These are phyloP conservation scores for Chalciporus sp. DNA, from an alignment of 1,284 basidiomycete species.

Conservation along the genomic window DNA sequence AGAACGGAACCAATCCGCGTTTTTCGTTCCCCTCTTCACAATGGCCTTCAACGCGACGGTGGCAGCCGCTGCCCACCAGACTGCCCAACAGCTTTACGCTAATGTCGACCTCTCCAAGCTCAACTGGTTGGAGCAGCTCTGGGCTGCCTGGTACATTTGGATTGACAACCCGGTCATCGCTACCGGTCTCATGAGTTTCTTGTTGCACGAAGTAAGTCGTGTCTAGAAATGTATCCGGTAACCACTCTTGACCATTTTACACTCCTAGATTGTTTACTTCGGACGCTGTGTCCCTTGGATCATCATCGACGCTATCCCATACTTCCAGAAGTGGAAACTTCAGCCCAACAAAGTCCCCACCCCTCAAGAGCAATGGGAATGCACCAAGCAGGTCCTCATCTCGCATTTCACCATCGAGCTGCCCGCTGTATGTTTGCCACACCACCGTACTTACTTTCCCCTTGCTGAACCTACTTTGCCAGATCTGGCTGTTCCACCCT, in stretches of 20 bases:
- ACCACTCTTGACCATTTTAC: background rate
- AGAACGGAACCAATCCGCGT: background rate
- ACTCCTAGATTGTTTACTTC: constrained; percentile 87
- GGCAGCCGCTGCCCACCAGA: constrained; percentile 23
- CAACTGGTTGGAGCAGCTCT: constrained; percentile 76
- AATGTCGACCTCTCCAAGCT: constrained; percentile 67
- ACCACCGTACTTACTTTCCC: background rate
- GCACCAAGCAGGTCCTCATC: constrained; percentile 92
- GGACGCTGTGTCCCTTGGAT: constrained; percentile 96
- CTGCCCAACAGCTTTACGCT: constrained; percentile 51
- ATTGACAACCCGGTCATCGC: constrained; percentile 92
- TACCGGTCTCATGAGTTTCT: constrained; percentile 92
- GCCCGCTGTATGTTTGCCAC: constrained; percentile 65
- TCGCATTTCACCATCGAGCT: constrained; percentile 97
- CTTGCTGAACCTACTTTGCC: constrained; percentile 7
- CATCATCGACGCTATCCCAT: constrained; percentile 92
- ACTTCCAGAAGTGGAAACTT: constrained; percentile 94
- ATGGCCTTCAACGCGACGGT: constrained; percentile 42
- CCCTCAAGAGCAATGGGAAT: constrained; percentile 88
- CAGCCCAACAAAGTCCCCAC: constrained; percentile 88
- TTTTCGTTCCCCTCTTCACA: background rate
- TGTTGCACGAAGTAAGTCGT: constrained; percentile 85
- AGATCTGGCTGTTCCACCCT: constrained; percentile 98
- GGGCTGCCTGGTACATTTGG: constrained; percentile 84
- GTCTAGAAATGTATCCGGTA: background rate